Conservation (phyloP, 768 basidiomycete genomes). For the Tulasnella sp. region DNA sequence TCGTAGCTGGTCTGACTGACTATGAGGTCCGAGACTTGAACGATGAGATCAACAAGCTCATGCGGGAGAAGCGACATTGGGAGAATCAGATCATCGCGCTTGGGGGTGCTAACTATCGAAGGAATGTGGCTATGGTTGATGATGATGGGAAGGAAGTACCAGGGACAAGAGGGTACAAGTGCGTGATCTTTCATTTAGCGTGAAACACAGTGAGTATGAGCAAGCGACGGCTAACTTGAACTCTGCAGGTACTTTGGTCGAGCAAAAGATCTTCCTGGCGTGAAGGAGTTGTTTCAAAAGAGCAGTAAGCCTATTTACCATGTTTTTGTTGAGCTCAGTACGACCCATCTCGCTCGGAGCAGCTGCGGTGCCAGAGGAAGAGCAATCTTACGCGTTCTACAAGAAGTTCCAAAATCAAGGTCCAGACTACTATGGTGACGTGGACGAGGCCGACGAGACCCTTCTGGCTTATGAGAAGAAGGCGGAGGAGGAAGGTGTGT, state of each 20-base stretch:
- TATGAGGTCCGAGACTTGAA: constrained; percentile 95
- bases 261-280: constrained; percentile 90
- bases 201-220: neutral
- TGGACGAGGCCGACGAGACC: constrained; percentile 66
- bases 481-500: constrained; percentile 63
- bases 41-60: constrained; percentile 91
- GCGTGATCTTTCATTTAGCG: constrained; percentile 22
- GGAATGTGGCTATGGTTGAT: constrained; percentile 89
- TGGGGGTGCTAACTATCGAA: constrained; percentile 90
- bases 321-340: neutral
- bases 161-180: constrained; percentile 97
- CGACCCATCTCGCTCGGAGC: neutral
- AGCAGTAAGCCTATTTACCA: constrained; percentile 42
- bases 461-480: constrained; percentile 60
- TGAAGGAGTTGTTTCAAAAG: constrained; percentile 86
- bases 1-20: constrained; percentile 77
- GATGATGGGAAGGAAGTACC: constrained; percentile 95
- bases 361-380: constrained; percentile 79
- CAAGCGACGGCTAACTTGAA: neutral
- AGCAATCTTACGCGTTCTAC: constrained; percentile 59
- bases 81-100: constrained; percentile 96
- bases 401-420: constrained; percentile 85
- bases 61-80: constrained; percentile 96
- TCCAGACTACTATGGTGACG: constrained; percentile 82
- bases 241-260: constrained; percentile 81